phyloP scores from a whole-genome alignment of 106 monocot genomes.

The Gastrodia elata region DNA sequence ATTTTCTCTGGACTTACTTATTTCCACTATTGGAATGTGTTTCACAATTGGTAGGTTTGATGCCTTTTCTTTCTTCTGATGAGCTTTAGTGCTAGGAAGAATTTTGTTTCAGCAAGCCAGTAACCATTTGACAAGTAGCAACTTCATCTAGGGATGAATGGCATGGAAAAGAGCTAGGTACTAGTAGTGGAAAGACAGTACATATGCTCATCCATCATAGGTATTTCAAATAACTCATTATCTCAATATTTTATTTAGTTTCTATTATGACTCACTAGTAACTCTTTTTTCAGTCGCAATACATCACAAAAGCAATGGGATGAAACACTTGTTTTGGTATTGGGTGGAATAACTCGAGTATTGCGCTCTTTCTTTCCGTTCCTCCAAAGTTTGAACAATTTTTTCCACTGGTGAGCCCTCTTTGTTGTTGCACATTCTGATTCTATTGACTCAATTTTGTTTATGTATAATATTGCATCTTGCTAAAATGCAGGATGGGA shows the following conservation, averaged over 20 bases:
- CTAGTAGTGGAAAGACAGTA: slow-evolving; percentile 87
- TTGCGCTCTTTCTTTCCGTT: slow-evolving; percentile 86
- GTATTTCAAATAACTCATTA: slow-evolving; percentile 19
- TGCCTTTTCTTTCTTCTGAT: background rate
- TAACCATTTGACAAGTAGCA: slow-evolving; percentile 51
- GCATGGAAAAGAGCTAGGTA: slow-evolving; percentile 97
- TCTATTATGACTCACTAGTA: slow-evolving; percentile 5
- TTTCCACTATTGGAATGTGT: slow-evolving; percentile 91
- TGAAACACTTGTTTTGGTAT: slow-evolving; percentile 91
- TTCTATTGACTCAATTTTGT: background rate
- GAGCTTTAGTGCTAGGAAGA: background rate
- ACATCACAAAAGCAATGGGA: slow-evolving; percentile 99
- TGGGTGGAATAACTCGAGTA: slow-evolving; percentile 83
- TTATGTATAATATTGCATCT: background rate
- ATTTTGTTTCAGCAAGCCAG: background rate
- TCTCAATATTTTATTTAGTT: background rate
- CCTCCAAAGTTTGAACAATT: slow-evolving; percentile 73
- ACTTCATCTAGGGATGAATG: slow-evolving; percentile 98
- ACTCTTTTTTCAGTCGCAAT: slow-evolving; percentile 71
- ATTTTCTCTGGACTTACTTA: slow-evolving; percentile 89
- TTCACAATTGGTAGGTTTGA: slow-evolving; percentile 62
- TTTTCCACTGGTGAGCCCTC: slow-evolving; percentile 43
- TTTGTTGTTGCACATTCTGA: slow-evolving; percentile 1
- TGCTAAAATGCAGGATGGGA: slow-evolving; percentile 62
- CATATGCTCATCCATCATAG: slow-evolving; percentile 99